phyloP scores from a whole-genome alignment of 75 land plant genomes.

The Picea glauca region DNA sequence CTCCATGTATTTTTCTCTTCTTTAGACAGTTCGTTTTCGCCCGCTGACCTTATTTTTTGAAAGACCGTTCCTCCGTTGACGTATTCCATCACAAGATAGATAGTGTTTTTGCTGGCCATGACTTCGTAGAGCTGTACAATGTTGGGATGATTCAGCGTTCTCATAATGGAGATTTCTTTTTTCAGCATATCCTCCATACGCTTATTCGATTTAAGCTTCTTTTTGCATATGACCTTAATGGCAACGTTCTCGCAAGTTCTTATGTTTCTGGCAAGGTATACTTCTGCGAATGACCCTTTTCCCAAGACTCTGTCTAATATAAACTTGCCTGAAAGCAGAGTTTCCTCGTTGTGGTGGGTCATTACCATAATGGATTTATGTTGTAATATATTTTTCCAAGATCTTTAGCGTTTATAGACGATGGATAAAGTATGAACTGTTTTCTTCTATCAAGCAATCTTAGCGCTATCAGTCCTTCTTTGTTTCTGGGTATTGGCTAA shows the following conservation, averaged over 20 bases:
- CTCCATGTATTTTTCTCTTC: background rate
- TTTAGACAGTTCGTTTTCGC: background rate
- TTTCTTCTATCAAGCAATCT: background rate
- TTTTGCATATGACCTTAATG: background rate
- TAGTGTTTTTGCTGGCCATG: constrained; percentile 13
- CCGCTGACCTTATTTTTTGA: background rate
- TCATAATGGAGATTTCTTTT: constrained; percentile 39
- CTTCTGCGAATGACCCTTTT: constrained; percentile 1
- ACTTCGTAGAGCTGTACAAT: constrained; percentile 35
- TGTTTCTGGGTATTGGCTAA: no score
- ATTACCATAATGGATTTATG: no score
- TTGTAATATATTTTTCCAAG: no score
- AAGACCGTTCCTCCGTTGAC: no score
- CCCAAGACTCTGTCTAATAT: background rate
- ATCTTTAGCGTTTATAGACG: no score
- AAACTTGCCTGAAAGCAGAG: background rate
- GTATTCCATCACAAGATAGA: no score
- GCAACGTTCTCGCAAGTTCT: background rate
- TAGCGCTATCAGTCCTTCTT: no score
- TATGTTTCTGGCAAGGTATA: background rate
- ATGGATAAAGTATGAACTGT: no score
- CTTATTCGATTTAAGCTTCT: background rate
- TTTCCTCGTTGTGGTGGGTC: background rate
- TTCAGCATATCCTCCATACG: constrained; percentile 14
- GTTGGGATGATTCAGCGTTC: constrained; percentile 35